Evolutionary conservation across 768 basidiomycete species (phyloP), one percentile per base, ranked within the genome.

Genomic region (Lentinula edodes): DNA sequence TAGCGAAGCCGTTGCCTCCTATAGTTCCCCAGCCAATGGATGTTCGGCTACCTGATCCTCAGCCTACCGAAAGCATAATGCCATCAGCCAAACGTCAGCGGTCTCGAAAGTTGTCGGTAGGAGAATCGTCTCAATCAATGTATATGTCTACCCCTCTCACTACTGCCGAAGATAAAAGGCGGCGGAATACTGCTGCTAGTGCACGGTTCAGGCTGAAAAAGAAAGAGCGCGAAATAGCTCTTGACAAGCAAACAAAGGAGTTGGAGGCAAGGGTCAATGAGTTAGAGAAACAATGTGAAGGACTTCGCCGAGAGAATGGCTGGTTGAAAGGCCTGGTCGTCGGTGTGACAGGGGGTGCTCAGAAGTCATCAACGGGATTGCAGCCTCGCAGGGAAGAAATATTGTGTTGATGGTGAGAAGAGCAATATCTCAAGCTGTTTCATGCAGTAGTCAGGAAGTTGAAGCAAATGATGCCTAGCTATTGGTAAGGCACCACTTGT

Each of bases 161-260:
- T 6, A 77, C 87, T 5, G 73, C 88, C 0, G 94, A 96, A 73
- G 94, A 96, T 74, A 96, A 96, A 71, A 88, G 94, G n/a, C 83
- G 93, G 61, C 79, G 94, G 51, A 97, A 97, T 72, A 97, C 94
- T 0, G 92, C 92, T 1, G 94, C 94, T 0, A 93, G 90, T 58
- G 94, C 94, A 36, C 90, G 94, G 7, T 97, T 97, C 81, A 83
- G 94, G 62, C 74, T 93, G 69, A 97, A 96, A 83, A 97, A 97
- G 81, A 97, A 97, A 79, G 93, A 95, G 74, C 82, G 95, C 13
- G 95, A 97, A 75, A 88, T 85, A 2, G 94, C 95, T 15, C 78
- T 96, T 20, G 95, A 96, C 75, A 82, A 80, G 46, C 87, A 86
- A 67, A 86, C 90, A 15, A 93, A 93, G 76, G 93, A 95, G 69